Conservation (phyloP, 1,139 yeast species). For the Hansenula lynferdii region DNA sequence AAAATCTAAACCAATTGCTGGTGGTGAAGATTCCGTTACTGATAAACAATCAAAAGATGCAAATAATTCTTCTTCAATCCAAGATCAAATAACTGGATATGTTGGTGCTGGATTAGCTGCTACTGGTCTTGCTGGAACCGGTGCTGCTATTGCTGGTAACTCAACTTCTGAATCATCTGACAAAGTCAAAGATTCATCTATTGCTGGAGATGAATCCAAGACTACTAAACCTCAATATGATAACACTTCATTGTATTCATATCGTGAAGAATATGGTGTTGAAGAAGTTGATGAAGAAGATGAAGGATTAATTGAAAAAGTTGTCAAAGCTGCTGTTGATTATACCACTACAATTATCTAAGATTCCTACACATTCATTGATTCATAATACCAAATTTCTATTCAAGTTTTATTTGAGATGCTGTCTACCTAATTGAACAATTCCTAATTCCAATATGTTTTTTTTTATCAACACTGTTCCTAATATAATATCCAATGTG, state of each 20-base stretch:
- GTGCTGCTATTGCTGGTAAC: neutral
- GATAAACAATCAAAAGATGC: neutral
- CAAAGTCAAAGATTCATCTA: neutral
- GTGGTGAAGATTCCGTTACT: neutral
- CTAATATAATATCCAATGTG: too few species aligned
- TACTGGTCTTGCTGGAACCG: slow-evolving; percentile 1
- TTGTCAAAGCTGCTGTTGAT: neutral
- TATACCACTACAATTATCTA: neutral
- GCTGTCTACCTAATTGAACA: too few species aligned
- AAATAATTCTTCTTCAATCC: neutral
- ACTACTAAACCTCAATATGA: too few species aligned
- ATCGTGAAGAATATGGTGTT: slow-evolving; percentile 1
- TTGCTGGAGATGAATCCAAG: too few species aligned
- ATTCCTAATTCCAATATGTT: too few species aligned
- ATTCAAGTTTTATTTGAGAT: too few species aligned
- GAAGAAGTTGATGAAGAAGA: slow-evolving; percentile 1
- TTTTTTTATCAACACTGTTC: too few species aligned
- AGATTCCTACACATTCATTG: too few species aligned
- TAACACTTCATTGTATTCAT: slow-evolving; percentile 1
- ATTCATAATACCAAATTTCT: too few species aligned
- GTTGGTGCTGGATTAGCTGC: neutral
- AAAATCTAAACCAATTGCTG: neutral
- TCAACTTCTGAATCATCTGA: neutral
- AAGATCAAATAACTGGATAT: neutral
- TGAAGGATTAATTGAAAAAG: neutral